phyloP scores from a whole-genome alignment of 2,329 filamentous ascomycete genomes.

The Dactylellina parvicollis region DNA sequence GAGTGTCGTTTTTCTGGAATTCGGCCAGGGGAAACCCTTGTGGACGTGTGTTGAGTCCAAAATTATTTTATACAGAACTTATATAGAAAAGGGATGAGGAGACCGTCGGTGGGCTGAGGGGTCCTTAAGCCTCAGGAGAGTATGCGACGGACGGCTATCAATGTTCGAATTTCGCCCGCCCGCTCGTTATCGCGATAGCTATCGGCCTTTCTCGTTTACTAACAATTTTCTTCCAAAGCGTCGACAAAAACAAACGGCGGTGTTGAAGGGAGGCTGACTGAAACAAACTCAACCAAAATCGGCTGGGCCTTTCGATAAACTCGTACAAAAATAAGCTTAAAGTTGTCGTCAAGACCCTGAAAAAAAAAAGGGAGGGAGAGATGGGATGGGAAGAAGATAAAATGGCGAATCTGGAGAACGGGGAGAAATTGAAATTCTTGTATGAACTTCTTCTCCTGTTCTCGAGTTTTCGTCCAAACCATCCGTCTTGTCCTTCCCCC shows the following conservation, averaged over 20 bases:
- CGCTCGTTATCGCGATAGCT: slow-evolving; percentile 19
- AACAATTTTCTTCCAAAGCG: not conserved
- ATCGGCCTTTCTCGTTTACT: slow-evolving; percentile 12
- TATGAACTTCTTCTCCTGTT: slow-evolving; percentile 31
- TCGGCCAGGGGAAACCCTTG: slow-evolving; percentile 7
- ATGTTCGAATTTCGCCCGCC: slow-evolving; percentile 9
- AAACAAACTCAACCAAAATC: slow-evolving; percentile 34
- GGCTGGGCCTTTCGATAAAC: slow-evolving; percentile 18
- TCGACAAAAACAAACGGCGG: slow-evolving; percentile 8
- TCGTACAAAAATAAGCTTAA: slow-evolving; percentile 11
- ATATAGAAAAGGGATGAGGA: not conserved
- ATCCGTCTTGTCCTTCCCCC: slow-evolving; percentile 41
- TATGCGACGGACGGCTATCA: not conserved
- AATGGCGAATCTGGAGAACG: not conserved
- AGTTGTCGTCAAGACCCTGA: slow-evolving; percentile 36
- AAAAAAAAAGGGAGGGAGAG: slow-evolving; percentile 7
- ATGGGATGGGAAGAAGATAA: slow-evolving; percentile 9
- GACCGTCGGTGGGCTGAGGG: not conserved
- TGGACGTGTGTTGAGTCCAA: not conserved
- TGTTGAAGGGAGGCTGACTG: slow-evolving; percentile 30
- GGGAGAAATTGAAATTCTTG: slow-evolving; percentile 32
- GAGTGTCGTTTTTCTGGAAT: not conserved
- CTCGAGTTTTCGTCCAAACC: slow-evolving; percentile 27
- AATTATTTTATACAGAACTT: slow-evolving; percentile 2
- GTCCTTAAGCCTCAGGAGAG: not conserved